phyloP scores from a whole-genome alignment of 2,329 filamentous ascomycete genomes.

The Amesomyces nigricolor region DNA sequence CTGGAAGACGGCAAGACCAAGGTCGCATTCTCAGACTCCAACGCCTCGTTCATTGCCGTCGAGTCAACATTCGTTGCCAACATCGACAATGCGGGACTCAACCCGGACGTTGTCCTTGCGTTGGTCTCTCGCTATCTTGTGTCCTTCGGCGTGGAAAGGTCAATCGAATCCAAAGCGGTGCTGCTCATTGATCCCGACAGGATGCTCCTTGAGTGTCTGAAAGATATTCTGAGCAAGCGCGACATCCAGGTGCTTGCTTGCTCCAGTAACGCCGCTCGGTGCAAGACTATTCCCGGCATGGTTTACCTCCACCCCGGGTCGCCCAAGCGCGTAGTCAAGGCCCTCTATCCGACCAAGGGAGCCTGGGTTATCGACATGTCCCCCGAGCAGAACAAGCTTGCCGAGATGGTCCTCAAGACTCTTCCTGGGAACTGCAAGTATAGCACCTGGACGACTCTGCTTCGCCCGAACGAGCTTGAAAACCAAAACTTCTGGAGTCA shows the following conservation, averaged over 20 bases:
- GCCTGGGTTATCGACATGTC: constrained; percentile 33
- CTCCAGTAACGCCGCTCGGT: constrained; percentile 20
- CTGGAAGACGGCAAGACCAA: constrained; percentile 24
- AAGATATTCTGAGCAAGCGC: constrained; percentile 19
- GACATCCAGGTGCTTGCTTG: constrained; percentile 21
- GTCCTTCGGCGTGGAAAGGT: constrained; percentile 18
- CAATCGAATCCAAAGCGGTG: constrained; percentile 15
- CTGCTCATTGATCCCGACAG: constrained; percentile 34
- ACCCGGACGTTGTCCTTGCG: constrained; percentile 25
- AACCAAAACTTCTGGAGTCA: constrained; percentile 20
- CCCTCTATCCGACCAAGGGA: constrained; percentile 23
- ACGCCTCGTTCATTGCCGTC: constrained; percentile 33
- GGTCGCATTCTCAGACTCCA: constrained; percentile 30
- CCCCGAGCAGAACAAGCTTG: constrained; percentile 26
- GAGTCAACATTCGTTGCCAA: constrained; percentile 18
- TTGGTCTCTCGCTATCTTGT: constrained; percentile 26
- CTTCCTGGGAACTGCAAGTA: constrained; percentile 30
- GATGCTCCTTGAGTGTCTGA: constrained; percentile 27
- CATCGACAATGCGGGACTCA: constrained; percentile 13
- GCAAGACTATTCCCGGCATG: constrained; percentile 3
- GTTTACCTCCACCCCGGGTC: constrained; percentile 28
- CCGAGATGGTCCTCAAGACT: constrained; percentile 23
- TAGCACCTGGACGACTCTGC: constrained; percentile 19
- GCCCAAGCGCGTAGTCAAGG: constrained; percentile 28
- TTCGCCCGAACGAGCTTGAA: constrained; percentile 7